Conservation (phyloP, 2,329 filamentous ascomycete species). For the Penicillium paneum region DNA sequence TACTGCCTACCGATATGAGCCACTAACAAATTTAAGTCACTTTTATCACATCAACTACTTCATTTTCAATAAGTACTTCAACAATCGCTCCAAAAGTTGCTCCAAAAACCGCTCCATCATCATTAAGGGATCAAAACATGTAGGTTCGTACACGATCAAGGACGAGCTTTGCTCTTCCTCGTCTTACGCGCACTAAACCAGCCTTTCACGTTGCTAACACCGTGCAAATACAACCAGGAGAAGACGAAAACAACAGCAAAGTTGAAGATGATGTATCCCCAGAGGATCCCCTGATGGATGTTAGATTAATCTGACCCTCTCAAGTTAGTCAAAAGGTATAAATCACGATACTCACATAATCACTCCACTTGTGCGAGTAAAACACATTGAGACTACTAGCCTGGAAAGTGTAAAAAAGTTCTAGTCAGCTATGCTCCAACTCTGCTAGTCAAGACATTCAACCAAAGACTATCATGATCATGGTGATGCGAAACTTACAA, state of each 20-base stretch:
- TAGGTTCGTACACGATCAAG: too few relatives aligned
- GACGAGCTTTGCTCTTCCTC: slow-evolving; percentile 11
- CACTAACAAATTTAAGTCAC: too few relatives aligned
- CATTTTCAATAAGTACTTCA: too few relatives aligned
- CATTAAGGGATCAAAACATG: too few relatives aligned
- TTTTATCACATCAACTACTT: too few relatives aligned
- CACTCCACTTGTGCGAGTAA: slow-evolving; percentile 61
- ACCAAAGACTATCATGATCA: not conserved
- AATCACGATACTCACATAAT: slow-evolving; percentile 48
- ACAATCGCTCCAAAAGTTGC: too few relatives aligned
- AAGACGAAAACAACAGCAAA: slow-evolving; percentile 53
- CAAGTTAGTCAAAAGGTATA: slow-evolving; percentile 9
- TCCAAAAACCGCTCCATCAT: too few relatives aligned
- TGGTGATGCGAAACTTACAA: slow-evolving; percentile 43
- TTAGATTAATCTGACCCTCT: not conserved
- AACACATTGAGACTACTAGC: slow-evolving; percentile 56
- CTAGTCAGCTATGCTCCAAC: not conserved
- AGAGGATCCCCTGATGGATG: slow-evolving; percentile 54
- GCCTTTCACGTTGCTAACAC: slow-evolving; percentile 29
- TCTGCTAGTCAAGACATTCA: not conserved
- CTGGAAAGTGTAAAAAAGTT: slow-evolving; percentile 11
- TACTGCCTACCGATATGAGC: too few relatives aligned
- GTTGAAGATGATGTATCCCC: slow-evolving; percentile 63
- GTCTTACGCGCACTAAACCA: slow-evolving; percentile 34
- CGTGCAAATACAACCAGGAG: slow-evolving; percentile 54